A percentile compares a stretch with the other conserved stretches of the same genome.
Conservation (phyloP, 192 early-diverging fungal species). For the Coemansia sp. region DNA sequence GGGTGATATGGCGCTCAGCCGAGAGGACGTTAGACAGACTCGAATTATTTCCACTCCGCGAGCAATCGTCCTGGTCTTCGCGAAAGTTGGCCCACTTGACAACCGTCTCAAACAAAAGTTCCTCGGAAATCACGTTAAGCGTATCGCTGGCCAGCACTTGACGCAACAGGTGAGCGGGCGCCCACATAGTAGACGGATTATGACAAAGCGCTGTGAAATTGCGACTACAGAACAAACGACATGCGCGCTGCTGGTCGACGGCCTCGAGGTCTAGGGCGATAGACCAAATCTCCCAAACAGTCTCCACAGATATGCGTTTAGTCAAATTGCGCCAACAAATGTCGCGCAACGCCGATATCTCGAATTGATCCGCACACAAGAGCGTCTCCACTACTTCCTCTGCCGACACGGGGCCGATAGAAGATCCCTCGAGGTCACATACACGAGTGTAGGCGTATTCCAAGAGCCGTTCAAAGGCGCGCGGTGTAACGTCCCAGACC, state of each 20-base stretch:
- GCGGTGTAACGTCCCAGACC: constrained; percentile 53
- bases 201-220: constrained; percentile 43
- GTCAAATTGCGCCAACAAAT: constrained; percentile 47
- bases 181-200: constrained; percentile 36
- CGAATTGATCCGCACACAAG: constrained; percentile 53
- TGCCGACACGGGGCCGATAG: constrained; percentile 26
- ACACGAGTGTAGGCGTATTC: constrained; percentile 52
- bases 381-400: constrained; percentile 53
- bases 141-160: constrained; percentile 43
- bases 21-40: constrained; percentile 11
- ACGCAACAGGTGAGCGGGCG: constrained; percentile 40
- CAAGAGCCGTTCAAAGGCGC: constrained; percentile 51
- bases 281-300: constrained; percentile 55
- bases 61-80: constrained; percentile 28
- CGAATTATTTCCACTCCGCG: neutral
- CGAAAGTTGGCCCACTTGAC: constrained; percentile 44
- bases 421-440: constrained; percentile 30
- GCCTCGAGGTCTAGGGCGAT: constrained; percentile 44
- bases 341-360: constrained; percentile 35
- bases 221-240: constrained; percentile 39
- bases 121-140: constrained; percentile 45
- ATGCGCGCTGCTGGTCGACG: constrained; percentile 25
- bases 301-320: constrained; percentile 24
- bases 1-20: constrained; percentile 29
- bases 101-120: constrained; percentile 45